Base-by-base conservation (phyloP, 1,284 basidiomycete species). In the Leccinum huronense region DNA sequence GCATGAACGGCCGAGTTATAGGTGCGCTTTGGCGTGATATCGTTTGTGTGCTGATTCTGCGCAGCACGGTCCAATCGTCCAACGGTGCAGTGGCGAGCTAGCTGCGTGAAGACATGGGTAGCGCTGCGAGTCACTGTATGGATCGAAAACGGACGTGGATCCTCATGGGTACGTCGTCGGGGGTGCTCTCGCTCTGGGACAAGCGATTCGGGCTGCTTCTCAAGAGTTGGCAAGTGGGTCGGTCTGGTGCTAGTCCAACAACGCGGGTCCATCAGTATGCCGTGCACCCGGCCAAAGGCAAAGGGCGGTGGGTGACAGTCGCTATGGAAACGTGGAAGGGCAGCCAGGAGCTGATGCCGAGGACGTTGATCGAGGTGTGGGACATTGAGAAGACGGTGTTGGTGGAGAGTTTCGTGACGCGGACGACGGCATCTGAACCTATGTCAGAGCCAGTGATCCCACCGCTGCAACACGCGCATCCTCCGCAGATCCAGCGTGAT, bases 111-210 rank as follows among this genome's bases (percentile, higher is more conserved):
- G 73, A 89, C 85, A 11, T 90, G 88, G 86, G 78, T 83, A 51
- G 72, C 34, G 66, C 79, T 16, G 77, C 76, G 57, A 82, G 77
- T 66, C 83, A 84, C 23, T 97, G 93, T 69, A 76, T 94, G 40
- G 94, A 96, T 72, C 85, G 86, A 31, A 91, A 90, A 69, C 85
- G 86, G 31, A 85, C 91, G 4, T 98, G 97, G 97, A 80, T 95
- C 40, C 81, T 97, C 6, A 87, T 93, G 34, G 96, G 94, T 2
- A 97, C 96, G 1, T 86, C 90, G 2, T 86, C 85, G 1, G 97
- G 97, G 5, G 84, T 89, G 9, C 79, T 98, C 7, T 88, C 89
- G 3, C 82, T 98, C 1, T 98, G 96, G 95, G 97, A 99, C 78
- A 84, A 95, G 59, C 88, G 97, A 2, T 98, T 98, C 69, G 94